These are phyloP conservation scores for Aspergillus brunneoviolaceus DNA, from an alignment of 2,329 filamentous ascomycete species.

Conservation along the genomic window DNA sequence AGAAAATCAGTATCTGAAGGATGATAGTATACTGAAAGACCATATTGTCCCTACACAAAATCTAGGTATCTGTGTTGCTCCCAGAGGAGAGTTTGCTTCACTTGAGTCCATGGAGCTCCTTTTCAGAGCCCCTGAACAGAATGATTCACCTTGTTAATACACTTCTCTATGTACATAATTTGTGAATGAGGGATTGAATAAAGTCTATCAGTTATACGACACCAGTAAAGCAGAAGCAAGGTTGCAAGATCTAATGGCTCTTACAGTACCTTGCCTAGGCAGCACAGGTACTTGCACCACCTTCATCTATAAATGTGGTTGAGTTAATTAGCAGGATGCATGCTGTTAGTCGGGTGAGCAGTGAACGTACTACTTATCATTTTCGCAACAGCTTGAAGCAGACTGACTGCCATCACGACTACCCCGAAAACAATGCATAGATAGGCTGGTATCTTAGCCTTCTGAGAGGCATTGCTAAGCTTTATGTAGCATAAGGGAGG, in stretches of 20 bases:
- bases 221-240: neutral
- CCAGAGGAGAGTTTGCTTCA: no score
- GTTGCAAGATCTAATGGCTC: neutral
- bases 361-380: slow-evolving; percentile 51
- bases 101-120: neutral
- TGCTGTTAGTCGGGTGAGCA: neutral
- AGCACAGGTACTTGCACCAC: slow-evolving; percentile 32
- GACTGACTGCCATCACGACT: slow-evolving; percentile 75
- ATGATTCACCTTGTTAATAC: neutral
- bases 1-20: neutral
- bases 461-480: slow-evolving; percentile 74
- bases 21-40: no score
- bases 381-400: slow-evolving; percentile 71
- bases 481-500: slow-evolving; percentile 95
- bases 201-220: slow-evolving; percentile 12
- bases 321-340: slow-evolving; percentile 13
- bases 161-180: slow-evolving; percentile 12
- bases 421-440: slow-evolving; percentile 76
- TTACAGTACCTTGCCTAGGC: slow-evolving; percentile 12
- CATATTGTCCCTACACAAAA: no score
- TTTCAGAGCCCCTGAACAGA: neutral
- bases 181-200: neutral
- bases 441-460: slow-evolving; percentile 68
- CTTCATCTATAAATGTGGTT: slow-evolving; percentile 30
- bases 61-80: neutral